phyloP scores from a whole-genome alignment of 495 filamentous ascomycete species.

The Podospora tetraspora region DNA sequence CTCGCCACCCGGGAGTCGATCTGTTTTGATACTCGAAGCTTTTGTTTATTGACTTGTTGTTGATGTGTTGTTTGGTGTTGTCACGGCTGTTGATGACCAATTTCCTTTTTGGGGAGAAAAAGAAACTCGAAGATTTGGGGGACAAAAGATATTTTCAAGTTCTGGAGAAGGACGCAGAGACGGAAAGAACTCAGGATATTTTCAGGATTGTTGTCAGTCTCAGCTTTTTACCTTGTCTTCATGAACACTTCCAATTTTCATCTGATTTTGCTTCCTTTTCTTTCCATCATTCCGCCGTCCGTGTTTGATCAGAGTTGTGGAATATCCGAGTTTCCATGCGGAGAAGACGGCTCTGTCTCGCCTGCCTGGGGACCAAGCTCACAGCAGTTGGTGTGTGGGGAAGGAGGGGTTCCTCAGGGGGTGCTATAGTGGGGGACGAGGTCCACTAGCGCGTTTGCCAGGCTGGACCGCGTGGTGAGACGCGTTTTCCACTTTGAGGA shows the following conservation, averaged over 20 bases:
- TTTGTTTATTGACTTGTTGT: background rate
- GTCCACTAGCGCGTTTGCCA: background rate
- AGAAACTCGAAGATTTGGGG: background rate
- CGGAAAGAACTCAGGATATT: background rate
- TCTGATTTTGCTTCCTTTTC: background rate
- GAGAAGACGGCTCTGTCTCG: background rate
- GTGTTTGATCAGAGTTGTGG: background rate
- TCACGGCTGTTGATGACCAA: background rate
- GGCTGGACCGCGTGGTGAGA: background rate
- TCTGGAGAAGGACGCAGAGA: background rate
- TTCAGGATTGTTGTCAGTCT: background rate
- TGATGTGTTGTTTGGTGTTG: background rate
- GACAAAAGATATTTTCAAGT: background rate
- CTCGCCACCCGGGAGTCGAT: background rate
- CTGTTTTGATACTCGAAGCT: background rate
- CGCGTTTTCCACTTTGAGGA: background rate
- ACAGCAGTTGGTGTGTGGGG: background rate
- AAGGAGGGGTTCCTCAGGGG: background rate
- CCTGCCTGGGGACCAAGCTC: background rate
- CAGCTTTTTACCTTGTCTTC: background rate
- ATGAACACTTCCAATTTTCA: background rate
- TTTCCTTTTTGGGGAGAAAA: background rate
- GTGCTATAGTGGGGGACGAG: background rate
- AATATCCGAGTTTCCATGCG: background rate
- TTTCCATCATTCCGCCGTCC: background rate